Percentiles rank a stretch among this genome's conserved stretches.
Conservation (phyloP, 257 asterid genomes). For the Solanum lycopersicoides region DNA sequence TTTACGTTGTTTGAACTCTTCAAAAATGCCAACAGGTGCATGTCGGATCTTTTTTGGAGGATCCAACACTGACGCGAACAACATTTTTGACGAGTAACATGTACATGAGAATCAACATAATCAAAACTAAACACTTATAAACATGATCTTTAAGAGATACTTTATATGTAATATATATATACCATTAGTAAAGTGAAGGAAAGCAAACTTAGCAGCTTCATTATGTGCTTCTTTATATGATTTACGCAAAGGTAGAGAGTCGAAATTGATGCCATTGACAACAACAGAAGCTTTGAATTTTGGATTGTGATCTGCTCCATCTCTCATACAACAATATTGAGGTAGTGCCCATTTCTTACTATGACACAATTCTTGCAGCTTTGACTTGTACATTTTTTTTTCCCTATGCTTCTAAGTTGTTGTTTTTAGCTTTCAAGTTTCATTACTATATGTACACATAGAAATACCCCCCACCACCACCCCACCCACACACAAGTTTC, state of each 20-base stretch:
- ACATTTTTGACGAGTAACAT: not conserved
- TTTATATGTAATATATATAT: not conserved
- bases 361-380: slow-evolving; percentile 38
- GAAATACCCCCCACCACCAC: too few species aligned
- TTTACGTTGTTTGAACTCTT: not conserved
- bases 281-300: slow-evolving; percentile 39
- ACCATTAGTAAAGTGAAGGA: slow-evolving; percentile 38
- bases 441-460: not conserved
- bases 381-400: slow-evolving; percentile 25
- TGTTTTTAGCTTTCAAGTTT: not conserved
- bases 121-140: not conserved
- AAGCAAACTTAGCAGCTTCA: slow-evolving; percentile 36
- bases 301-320: slow-evolving; percentile 37
- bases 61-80: not conserved
- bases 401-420: not conserved
- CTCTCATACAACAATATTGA: slow-evolving; percentile 22
- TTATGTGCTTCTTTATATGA: slow-evolving; percentile 37
- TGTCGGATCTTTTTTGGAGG: not conserved
- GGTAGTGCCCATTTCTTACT: slow-evolving; percentile 32
- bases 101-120: not conserved
- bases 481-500: not conserved
- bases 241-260: slow-evolving; percentile 11
- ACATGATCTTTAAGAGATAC: not conserved
- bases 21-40: not conserved
- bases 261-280: slow-evolving; percentile 25